A percentile compares a stretch with the other conserved stretches of the same genome.
Conservation (phyloP, 140 eudicot genomes). For the Anethum foeniculum region DNA sequence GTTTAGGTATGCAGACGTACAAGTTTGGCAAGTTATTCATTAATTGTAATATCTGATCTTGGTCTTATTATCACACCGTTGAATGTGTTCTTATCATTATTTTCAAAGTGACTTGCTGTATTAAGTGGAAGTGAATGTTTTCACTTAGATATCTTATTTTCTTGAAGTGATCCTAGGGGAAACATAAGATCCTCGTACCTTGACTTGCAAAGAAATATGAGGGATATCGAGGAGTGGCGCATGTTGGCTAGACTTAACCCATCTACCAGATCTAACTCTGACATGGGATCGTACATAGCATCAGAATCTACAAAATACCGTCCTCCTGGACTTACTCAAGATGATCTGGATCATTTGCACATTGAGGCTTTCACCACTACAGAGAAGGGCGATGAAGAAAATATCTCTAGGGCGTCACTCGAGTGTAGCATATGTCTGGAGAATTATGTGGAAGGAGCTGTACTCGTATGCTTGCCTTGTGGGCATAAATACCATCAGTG, state of each 20-base stretch:
- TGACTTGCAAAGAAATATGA: constrained; percentile 4
- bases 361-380: constrained; percentile 26
- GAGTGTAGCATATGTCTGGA: constrained; percentile 91
- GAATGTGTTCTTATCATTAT: not conserved
- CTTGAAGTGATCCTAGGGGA: constrained; percentile 26
- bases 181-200: constrained; percentile 22
- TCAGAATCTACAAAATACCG: constrained; percentile 21
- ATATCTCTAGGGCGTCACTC: constrained; percentile 21
- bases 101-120: not conserved
- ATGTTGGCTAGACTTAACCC: constrained; percentile 15
- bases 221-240: constrained; percentile 33
- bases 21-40: not conserved
- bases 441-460: constrained; percentile 45
- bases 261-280: constrained; percentile 8
- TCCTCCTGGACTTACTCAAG: constrained; percentile 45
- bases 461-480: constrained; percentile 43
- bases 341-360: constrained; percentile 35
- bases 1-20: not conserved
- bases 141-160: not conserved
- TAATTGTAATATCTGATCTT: not conserved
- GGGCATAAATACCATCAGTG: constrained; percentile 56
- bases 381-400: constrained; percentile 14
- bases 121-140: not conserved
- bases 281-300: not conserved
- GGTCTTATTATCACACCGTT: not conserved